Base-by-base conservation (phyloP, 2,329 filamentous ascomycete species). In the Lasiodiplodia hormozganensis region DNA sequence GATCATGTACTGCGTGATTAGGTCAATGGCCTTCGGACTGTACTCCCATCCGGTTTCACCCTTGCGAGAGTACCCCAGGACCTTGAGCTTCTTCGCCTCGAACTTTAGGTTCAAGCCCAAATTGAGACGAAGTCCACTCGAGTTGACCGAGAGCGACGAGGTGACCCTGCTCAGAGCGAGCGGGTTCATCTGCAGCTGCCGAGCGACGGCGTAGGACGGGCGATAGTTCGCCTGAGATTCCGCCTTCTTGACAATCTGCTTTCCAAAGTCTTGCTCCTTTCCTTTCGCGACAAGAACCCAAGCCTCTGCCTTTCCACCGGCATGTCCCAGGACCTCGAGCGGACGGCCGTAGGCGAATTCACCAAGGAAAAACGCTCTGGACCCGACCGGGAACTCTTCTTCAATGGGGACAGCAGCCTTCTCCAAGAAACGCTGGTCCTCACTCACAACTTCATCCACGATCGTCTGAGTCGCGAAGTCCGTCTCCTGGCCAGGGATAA, bases 71-170 rank as follows among this genome's bases (percentile, higher is more conserved):
- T 97, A 99, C 0, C 96, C 96, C 38, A 99, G 83, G 7, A 99
- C 96, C 82, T 99, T 99, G 73, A 94, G 87, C 81, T 97, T 97
- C 82, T 93, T 95, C 2, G 89, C 93, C 78, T 99, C 96, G 70
- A 99, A 99, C 79, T 99, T 99, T 72, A 99, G 86, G 76, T 99
- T 99, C 70, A 99, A 85, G 0, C 96, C 96, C 28, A 99, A 84
- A 74, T 99, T 99, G 70, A 97, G 86, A 74, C 92, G 92, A 69
- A 94, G 84, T 31, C 92, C 93, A 68, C 93, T 93, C 4, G 95
- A 89, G 21, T 89, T 88, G 68, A 99, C 92, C 67, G 90, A 92
- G 79, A 97, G 98, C 0, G 95, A 94, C 1, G 96, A 97, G 0
- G 96, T 98, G 74, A 99, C 92, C 85, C 97, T 99, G 80, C 94